Conservation (phyloP, 1,284 basidiomycete species). For the Bjerkandera adusta region DNA sequence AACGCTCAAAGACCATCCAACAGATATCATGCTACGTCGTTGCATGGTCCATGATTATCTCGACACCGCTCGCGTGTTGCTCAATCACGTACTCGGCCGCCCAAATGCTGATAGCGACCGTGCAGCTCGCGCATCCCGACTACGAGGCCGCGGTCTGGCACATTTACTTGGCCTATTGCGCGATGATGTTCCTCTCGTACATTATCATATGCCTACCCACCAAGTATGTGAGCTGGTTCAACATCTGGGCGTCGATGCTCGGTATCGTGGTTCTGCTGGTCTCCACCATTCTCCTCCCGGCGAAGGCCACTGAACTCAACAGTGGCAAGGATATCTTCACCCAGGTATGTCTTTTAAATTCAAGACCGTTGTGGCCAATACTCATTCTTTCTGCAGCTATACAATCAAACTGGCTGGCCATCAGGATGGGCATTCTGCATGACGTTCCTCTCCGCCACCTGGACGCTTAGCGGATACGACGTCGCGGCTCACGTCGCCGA, state of each 20-base stretch:
- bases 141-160: conserved; percentile 16
- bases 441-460: conserved; percentile 19
- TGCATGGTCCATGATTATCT: conserved; percentile 22
- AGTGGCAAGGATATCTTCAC: conserved; percentile 15
- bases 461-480: conserved; percentile 19
- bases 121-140: conserved; percentile 16
- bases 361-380: background rate
- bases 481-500: conserved; percentile 19
- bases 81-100: conserved; percentile 22
- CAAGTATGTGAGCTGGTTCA: conserved; percentile 22
- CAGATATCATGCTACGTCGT: conserved; percentile 16
- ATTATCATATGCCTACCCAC: conserved; percentile 21
- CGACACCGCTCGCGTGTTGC: conserved; percentile 18
- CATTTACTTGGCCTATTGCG: conserved; percentile 19
- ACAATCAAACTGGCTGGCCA: conserved; percentile 18
- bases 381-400: conserved; percentile 2
- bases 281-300: conserved; percentile 12
- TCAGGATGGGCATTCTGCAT: conserved; percentile 19
- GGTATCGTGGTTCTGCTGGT: conserved; percentile 16
- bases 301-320: conserved; percentile 12
- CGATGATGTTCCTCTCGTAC: conserved; percentile 22
- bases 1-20: background rate
- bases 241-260: conserved; percentile 19
- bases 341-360: background rate
- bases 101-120: conserved; percentile 17